These are phyloP conservation scores for Zychaea mexicana DNA, from an alignment of 371 early-diverging fungal genomes.

Conservation along the genomic window DNA sequence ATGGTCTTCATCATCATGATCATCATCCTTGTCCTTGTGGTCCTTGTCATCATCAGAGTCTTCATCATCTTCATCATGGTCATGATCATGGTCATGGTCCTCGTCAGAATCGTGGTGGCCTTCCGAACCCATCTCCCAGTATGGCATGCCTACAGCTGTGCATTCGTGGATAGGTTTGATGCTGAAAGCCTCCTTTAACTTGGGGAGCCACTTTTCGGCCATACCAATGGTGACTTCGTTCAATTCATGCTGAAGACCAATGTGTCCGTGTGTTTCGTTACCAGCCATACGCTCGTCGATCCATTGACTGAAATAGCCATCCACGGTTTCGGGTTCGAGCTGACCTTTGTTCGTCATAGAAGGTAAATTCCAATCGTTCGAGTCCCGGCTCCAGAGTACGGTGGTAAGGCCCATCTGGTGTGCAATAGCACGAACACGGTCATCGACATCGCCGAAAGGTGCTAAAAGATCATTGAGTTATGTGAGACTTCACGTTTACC, in stretches of 20 bases:
- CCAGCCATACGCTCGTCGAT: slow-evolving; percentile 27
- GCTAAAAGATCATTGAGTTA: slow-evolving; percentile 13
- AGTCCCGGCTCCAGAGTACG: slow-evolving; percentile 34
- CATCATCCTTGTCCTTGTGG: not conserved
- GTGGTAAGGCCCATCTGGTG: slow-evolving; percentile 41
- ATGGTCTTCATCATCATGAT: not conserved
- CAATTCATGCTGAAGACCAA: slow-evolving; percentile 56
- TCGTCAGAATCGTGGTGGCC: not conserved
- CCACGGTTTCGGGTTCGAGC: slow-evolving; percentile 21
- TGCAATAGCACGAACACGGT: slow-evolving; percentile 45
- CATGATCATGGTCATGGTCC: too few relatives aligned
- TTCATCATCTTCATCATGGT: not conserved
- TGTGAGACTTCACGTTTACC: not conserved
- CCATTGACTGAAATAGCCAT: slow-evolving; percentile 45
- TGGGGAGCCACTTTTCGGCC: slow-evolving; percentile 50
- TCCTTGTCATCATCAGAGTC: slow-evolving; percentile 1
- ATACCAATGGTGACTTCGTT: slow-evolving; percentile 40
- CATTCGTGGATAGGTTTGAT: slow-evolving; percentile 51
- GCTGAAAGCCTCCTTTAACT: slow-evolving; percentile 34
- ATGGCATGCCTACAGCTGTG: slow-evolving; percentile 39
- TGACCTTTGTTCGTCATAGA: slow-evolving; percentile 15
- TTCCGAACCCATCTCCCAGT: slow-evolving; percentile 41
- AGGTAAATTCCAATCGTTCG: slow-evolving; percentile 37
- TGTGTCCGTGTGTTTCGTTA: slow-evolving; percentile 42
- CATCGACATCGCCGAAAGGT: slow-evolving; percentile 52